Conservation (phyloP, 495 filamentous ascomycete species). For the Annulohypoxylon moriforme region DNA sequence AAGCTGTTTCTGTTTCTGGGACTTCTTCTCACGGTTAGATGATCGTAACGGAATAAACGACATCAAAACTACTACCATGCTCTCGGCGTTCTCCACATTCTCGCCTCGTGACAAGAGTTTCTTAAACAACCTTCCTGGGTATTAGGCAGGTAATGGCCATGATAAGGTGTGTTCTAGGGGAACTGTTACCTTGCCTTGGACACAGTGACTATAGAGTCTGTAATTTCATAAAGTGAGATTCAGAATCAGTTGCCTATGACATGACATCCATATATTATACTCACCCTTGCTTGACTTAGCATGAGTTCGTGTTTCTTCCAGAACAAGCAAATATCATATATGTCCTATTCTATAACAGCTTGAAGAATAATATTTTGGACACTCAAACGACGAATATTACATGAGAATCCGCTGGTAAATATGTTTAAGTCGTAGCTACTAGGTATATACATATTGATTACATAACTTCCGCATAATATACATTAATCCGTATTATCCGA, state of each 20-base stretch:
- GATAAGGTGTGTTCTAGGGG: background rate
- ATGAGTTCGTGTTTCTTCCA: background rate
- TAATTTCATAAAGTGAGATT: background rate
- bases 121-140: background rate
- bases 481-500: background rate
- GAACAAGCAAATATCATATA: background rate
- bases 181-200: background rate
- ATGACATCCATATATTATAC: background rate
- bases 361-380: background rate
- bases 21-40: constrained; percentile 57
- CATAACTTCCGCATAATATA: background rate
- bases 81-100: background rate
- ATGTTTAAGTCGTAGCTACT: background rate
- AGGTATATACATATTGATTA: background rate
- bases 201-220: background rate
- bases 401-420: too few species aligned
- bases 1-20: constrained; percentile 60
- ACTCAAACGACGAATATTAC: background rate
- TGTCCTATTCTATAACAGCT: too few species aligned
- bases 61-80: constrained; percentile 40
- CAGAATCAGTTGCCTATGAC: background rate
- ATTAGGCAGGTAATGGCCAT: background rate
- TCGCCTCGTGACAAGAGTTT: background rate
- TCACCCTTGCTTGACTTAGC: background rate
- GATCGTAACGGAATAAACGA: constrained; percentile 51